Evolutionary conservation across 1,284 basidiomycete genomes (phyloP), one percentile per base, ranked within the genome.

Genomic region (Trichosporon ovoides): DNA sequence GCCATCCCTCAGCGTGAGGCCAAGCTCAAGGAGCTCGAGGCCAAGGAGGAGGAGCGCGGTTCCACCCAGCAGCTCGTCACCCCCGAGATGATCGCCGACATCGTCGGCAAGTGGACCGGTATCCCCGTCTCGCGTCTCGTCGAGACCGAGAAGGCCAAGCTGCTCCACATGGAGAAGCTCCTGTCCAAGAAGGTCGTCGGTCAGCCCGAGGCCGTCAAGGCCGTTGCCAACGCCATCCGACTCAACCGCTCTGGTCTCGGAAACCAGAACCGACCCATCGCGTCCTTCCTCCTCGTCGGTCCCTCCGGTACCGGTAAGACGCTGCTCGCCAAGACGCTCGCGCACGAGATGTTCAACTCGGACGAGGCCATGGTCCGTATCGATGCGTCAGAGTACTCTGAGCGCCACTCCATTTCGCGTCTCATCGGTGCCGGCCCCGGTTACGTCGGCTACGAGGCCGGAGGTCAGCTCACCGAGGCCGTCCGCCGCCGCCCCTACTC

Each of bases 1-100:
- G 93, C 93, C 11, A 84, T 98, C 40, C 95, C 96, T 13, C 91
- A 98, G 68, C 81, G 95, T n/a, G 86, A 92, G 72, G 77, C 80
- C 56, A 85, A 86, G 52, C 83, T 97, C 59, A 75, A 76, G 56
- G 69, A 76, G 59, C 75, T 84, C 35, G 81, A 83, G 68, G 67
- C 76, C 38, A 82, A 81, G 67, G 79, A 80, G 60, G 76, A 72
- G 46, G 79, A 80, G 58, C 78, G 66, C 65, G 71, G 62, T 66
- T 75, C 76, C 9, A 69, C 73, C 10, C 74, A 72, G 24, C 70
- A 72, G 55, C 65, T 71, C 51, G 78, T 83, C 46, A 78, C 76
- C 0, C 78, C 80, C 14, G 77, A 81, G 58, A 77, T 78, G 63
- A 83, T 84, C 50, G 81, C 82, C 50, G 77, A 80, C 52, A 80